A percentile compares a stretch with the other conserved stretches of the same genome.
These are phyloP conservation scores for Blastobotrys capitulatus DNA, from an alignment of 1,139 yeast genomes.

Conservation along the genomic window DNA sequence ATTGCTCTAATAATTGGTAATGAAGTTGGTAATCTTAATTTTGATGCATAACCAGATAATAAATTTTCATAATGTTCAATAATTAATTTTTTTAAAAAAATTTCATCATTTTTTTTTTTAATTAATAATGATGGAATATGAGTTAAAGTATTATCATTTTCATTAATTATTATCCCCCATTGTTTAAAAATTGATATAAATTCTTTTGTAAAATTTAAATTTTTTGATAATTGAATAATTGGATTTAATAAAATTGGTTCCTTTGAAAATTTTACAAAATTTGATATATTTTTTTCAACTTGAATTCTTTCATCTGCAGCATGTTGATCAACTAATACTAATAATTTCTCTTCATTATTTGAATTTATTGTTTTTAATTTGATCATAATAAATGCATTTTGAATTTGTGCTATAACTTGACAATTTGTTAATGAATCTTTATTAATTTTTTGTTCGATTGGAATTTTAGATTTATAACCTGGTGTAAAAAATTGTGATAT, in stretches of 20 bases:
- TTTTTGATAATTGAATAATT: background rate
- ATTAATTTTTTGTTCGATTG: slow-evolving; percentile 7
- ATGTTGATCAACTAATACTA: slow-evolving; percentile 60
- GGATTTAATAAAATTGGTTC: slow-evolving; percentile 14
- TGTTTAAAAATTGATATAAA: slow-evolving; percentile 12
- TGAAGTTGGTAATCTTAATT: background rate
- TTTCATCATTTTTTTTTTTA: slow-evolving; percentile 1
- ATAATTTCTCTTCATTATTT: slow-evolving; percentile 23
- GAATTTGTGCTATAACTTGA: slow-evolving; percentile 45
- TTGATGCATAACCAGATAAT: background rate
- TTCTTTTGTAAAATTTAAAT: background rate
- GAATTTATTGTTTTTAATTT: slow-evolving; percentile 18
- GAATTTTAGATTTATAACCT: slow-evolving; percentile 5
- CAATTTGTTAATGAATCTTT: slow-evolving; percentile 7
- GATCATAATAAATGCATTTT: slow-evolving; percentile 51
- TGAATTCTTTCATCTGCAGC: slow-evolving; percentile 69
- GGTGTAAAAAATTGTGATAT: slow-evolving; percentile 7
- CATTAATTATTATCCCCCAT: slow-evolving; percentile 22
- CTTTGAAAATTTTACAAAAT: slow-evolving; percentile 26
- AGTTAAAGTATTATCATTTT: slow-evolving; percentile 13
- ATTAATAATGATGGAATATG: slow-evolving; percentile 20
- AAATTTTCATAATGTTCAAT: background rate
- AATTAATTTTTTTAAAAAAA: background rate
- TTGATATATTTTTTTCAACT: slow-evolving; percentile 44
- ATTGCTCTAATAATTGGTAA: background rate